Conservation (phyloP, 129 eudicot species). For the Pulicaria dysenterica region DNA sequence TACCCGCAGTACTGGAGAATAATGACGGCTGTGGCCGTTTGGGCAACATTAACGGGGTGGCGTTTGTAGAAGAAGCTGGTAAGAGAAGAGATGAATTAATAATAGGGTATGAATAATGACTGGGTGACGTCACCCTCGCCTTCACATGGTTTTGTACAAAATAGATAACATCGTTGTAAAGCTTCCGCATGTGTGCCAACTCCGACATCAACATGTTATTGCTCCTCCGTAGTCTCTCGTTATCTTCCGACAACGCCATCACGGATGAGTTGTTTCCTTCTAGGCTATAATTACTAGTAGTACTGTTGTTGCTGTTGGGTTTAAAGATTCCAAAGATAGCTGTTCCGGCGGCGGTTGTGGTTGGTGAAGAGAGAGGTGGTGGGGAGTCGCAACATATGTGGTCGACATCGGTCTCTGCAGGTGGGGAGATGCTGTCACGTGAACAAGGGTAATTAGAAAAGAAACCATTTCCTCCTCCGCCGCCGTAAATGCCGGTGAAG, state of each 20-base stretch:
- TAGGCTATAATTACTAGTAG: neutral
- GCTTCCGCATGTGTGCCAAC: conserved; percentile 82
- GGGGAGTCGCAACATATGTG: conserved; percentile 48
- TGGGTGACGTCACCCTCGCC: conserved; percentile 55
- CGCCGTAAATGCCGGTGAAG: conserved; percentile 40
- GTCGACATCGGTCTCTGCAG: conserved; percentile 62
- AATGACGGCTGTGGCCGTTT: conserved; percentile 6
- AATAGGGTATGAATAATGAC: conserved; percentile 43
- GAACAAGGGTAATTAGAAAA: conserved; percentile 41
- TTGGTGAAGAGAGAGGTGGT: conserved; percentile 55
- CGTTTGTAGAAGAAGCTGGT: conserved; percentile 15
- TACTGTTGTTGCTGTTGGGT: neutral
- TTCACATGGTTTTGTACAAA: conserved; percentile 93
- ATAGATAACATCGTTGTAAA: conserved; percentile 88
- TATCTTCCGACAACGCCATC: conserved; percentile 76
- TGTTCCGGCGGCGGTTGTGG: conserved; percentile 22
- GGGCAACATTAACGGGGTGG: conserved; percentile 11
- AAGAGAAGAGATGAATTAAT: conserved; percentile 36
- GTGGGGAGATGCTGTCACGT: conserved; percentile 80
- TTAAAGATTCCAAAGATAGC: conserved; percentile 19
- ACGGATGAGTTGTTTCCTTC: conserved; percentile 30
- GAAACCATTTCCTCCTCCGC: conserved; percentile 36
- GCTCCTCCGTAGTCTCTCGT: conserved; percentile 75
- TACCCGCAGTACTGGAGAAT: conserved; percentile 5
- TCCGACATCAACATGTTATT: conserved; percentile 86